Base-by-base conservation (phyloP, 148 eudicot genomes). In the Persicaria tinctoria region DNA sequence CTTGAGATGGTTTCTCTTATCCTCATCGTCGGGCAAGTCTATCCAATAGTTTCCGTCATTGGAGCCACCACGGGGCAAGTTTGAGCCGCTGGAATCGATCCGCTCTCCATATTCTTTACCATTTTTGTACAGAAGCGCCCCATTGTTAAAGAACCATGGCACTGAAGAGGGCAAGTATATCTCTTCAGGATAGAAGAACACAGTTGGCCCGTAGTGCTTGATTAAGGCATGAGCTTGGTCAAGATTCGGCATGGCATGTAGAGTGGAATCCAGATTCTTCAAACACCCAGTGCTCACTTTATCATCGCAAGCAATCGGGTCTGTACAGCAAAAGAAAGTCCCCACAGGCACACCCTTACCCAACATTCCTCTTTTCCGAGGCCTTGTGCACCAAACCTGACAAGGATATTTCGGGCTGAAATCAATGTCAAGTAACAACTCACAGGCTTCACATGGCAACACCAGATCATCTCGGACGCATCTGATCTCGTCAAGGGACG, bases 151-250 rank as follows among this genome's bases (percentile, higher is more conserved):
- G 81, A 91, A 94, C 98, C 98, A 94, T 53, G 87, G 77, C 16
- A 94, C 98, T 0, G 98, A 94, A 5, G 98, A 94, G 53, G 98
- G 97, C 83, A 94, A 55, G 64, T 90, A 94, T 5, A 79, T 77
- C 78, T 94, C 98, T 45, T 92, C 87, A 0, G 97, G 98, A 77
- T 92, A 97, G 79, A 94, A 92, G 79, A 80, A 94, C 32, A 94
- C 80, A 0, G 91, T 94, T 0, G 98, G 97, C 46, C 98, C 98
- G 49, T 92, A 94, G 69, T 92, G 89, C 74, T 87, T 72, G 72
- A 94, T 85, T 20, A 94, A 82, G 2, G 97, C 89, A 75, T 90
- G 86, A 8, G 89, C 78, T 79, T 94, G 98, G 57, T 90, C 88
- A 59, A 89, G 74, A 79, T 84, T 94, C 18, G 98, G 98, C 98